A percentile compares a stretch with the other conserved stretches of the same genome.
phyloP scores from a whole-genome alignment of 345 rosid species.

The Eucalyptus cloeziana region DNA sequence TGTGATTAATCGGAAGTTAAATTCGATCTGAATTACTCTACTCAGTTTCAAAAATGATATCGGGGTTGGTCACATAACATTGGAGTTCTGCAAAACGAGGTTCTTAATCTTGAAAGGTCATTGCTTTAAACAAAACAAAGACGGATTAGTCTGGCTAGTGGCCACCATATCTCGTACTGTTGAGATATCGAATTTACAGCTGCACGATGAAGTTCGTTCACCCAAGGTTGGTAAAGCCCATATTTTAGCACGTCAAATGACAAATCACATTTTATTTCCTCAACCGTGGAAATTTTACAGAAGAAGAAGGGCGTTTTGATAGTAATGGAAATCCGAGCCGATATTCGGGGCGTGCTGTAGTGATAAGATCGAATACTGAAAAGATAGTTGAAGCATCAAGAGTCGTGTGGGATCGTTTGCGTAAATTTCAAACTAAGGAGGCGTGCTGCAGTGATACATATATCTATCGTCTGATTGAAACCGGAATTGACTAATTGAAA shows the following conservation, averaged over 20 bases:
- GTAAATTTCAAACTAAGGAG: not conserved
- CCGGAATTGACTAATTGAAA: not conserved
- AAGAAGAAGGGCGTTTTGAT: not conserved
- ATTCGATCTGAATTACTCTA: not conserved
- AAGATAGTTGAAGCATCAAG: not conserved
- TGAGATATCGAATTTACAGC: not conserved
- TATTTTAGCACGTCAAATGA: not conserved
- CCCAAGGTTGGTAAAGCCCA: not conserved
- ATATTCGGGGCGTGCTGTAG: not conserved
- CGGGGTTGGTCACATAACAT: rapidly evolving
- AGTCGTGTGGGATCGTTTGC: not conserved
- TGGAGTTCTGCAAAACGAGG: not conserved
- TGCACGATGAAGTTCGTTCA: not conserved
- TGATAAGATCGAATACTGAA: not conserved
- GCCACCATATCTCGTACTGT: rapidly evolving
- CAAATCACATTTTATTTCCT: not conserved
- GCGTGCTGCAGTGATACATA: not conserved
- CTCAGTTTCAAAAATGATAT: not conserved
- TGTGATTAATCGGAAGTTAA: not conserved
- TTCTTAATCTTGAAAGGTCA: not conserved
- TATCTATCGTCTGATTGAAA: not conserved
- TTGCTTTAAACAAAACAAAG: not conserved
- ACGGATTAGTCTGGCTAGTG: not conserved
- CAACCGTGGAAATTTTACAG: not conserved
- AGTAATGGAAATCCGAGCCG: not conserved